These are phyloP conservation scores for Backusella luteola DNA, from an alignment of 192 early-diverging fungal species.

Conservation along the genomic window DNA sequence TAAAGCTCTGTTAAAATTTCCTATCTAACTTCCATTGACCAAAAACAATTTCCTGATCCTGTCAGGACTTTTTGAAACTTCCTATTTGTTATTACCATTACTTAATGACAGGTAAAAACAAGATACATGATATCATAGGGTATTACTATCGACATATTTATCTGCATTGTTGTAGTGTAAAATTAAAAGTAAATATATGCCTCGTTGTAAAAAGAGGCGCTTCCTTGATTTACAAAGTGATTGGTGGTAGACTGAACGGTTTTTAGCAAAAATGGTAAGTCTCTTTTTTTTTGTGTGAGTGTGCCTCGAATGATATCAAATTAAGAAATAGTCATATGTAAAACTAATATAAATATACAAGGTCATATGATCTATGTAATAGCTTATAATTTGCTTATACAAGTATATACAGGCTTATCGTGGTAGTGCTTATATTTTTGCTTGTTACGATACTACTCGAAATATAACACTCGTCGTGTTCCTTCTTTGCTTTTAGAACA, in stretches of 20 bases:
- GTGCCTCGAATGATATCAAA: neutral
- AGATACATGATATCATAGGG: neutral
- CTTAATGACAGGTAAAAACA: neutral
- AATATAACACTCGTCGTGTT: neutral
- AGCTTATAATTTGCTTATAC: neutral
- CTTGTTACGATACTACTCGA: neutral
- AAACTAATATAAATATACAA: neutral
- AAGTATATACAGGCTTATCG: neutral
- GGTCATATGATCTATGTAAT: neutral
- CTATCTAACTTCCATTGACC: neutral
- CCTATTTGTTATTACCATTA: neutral
- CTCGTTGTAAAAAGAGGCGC: neutral
- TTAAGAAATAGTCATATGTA: neutral
- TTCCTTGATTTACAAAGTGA: neutral
- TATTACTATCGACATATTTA: neutral
- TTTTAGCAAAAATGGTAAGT: neutral
- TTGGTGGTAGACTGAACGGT: neutral
- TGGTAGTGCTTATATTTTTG: neutral
- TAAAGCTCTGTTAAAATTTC: too few relatives aligned
- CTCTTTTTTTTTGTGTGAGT: slow-evolving; percentile 4
- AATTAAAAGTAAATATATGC: neutral
- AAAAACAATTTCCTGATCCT: neutral
- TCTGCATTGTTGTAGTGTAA: neutral
- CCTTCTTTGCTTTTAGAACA: neutral
- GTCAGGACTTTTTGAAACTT: neutral